Evolutionary conservation across 2,329 filamentous ascomycete genomes (phyloP).

Genomic region (Karstenula rhodostoma): DNA sequence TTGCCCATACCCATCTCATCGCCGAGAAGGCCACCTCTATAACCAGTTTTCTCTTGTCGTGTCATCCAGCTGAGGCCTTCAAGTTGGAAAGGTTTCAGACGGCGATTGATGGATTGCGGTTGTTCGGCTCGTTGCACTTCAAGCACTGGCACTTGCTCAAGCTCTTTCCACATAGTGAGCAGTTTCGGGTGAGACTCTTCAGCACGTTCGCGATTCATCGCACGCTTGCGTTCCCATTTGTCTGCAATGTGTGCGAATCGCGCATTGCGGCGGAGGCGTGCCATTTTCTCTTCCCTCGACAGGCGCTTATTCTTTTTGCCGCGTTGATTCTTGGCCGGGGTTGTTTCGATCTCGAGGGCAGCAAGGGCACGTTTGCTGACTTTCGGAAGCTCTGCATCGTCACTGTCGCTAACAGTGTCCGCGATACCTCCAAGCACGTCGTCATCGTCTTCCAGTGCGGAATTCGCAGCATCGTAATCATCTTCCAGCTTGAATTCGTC

Average conservation of each 20-base stretch:
- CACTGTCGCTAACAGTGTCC: conserved; percentile 32
- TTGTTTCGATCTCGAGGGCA: conserved; percentile 20
- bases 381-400: conserved; percentile 36
- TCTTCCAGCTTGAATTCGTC: conserved; percentile 39
- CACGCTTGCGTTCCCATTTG: conserved; percentile 58
- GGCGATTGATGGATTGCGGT: conserved; percentile 79
- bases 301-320: conserved; percentile 38
- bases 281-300: conserved; percentile 31
- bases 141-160: conserved; percentile 74
- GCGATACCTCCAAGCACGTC: conserved; percentile 18
- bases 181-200: conserved; percentile 81
- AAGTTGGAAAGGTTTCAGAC: conserved; percentile 91
- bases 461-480: conserved; percentile 21
- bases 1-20: conserved; percentile 99
- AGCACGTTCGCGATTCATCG: conserved; percentile 67
- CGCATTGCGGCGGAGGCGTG: conserved; percentile 27
- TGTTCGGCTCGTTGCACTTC: conserved; percentile 71
- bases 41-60: conserved; percentile 83
- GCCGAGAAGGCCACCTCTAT: conserved; percentile 88
- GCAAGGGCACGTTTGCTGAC: conserved; percentile 30
- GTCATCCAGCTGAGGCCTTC: conserved; percentile 96
- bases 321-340: conserved; percentile 9
- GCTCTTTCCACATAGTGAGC: conserved; percentile 81
- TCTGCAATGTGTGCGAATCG: conserved; percentile 47
- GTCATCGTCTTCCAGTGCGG: conserved; percentile 25